Percentiles rank a stretch among this genome's conserved stretches.
These are phyloP conservation scores for Fusarium albidum DNA, from an alignment of 2,329 filamentous ascomycete genomes.

Conservation along the genomic window DNA sequence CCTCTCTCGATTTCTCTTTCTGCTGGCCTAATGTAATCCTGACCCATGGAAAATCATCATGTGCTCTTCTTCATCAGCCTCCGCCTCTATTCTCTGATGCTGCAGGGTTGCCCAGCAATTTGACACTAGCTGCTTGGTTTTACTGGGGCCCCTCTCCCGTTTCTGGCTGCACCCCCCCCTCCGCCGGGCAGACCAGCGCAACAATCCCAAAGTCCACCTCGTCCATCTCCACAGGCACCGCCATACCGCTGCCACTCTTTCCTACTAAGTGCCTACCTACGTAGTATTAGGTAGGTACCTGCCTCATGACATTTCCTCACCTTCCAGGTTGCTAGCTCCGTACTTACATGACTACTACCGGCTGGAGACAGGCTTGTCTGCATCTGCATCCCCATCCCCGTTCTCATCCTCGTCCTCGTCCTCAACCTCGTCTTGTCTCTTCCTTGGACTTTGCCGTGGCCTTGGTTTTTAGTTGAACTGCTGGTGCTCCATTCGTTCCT, in stretches of 20 bases:
- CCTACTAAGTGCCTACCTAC: constrained; percentile 19
- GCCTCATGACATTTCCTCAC: constrained; percentile 6
- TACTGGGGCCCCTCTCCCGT: constrained; percentile 23
- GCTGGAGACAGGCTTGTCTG: constrained; percentile 23
- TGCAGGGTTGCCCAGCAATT: constrained; percentile 37
- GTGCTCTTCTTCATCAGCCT: constrained; percentile 32
- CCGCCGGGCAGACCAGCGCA: constrained; percentile 16
- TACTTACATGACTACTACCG: constrained; percentile 29
- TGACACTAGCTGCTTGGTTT: constrained; percentile 36
- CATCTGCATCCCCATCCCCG: constrained; percentile 7
- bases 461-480: constrained; percentile 24
- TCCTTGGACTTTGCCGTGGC: constrained; percentile 20
- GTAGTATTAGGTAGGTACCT: too few species aligned
- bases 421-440: constrained; percentile 15
- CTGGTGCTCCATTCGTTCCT: constrained; percentile 27
- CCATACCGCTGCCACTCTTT: constrained; percentile 32
- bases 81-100: constrained; percentile 26
- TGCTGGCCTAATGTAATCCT: constrained; percentile 16
- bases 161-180: constrained; percentile 33
- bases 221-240: constrained; percentile 34
- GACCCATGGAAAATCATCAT: constrained; percentile 32
- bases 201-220: constrained; percentile 30
- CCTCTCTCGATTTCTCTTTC: constrained; percentile 10
- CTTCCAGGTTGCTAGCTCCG: constrained; percentile 18
- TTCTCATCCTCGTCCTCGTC: constrained; percentile 21